phyloP scores from a whole-genome alignment of 2,329 filamentous ascomycete genomes.

The Setomelanomma holmii region DNA sequence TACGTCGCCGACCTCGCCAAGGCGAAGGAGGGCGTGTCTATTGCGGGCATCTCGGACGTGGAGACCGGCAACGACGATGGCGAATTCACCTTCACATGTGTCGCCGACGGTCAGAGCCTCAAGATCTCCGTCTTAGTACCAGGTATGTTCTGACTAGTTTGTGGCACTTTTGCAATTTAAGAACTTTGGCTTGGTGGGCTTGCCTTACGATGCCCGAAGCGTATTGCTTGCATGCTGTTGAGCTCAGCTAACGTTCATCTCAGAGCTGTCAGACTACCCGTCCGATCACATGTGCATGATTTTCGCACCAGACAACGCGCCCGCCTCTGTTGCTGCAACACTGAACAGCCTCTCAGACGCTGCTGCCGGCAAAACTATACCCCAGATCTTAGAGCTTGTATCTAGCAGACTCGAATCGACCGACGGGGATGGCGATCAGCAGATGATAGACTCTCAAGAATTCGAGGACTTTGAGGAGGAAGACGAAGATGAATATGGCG shows the following conservation, averaged over 20 bases:
- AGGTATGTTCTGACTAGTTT: conserved; percentile 19
- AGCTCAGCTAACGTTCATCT: conserved; percentile 3
- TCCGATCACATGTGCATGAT: conserved; percentile 64
- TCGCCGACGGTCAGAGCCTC: conserved; percentile 37
- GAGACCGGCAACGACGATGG: conserved; percentile 73
- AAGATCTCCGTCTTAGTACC: conserved; percentile 50
- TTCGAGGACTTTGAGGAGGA: conserved; percentile 41
- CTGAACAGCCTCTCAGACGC: conserved; percentile 56
- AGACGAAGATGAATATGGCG: conserved; percentile 39
- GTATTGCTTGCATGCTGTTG: conserved; percentile 7
- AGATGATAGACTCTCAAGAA: conserved; percentile 51
- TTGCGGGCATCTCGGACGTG: conserved; percentile 63
- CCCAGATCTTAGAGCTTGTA: conserved; percentile 58
- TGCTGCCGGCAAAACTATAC: conserved; percentile 54
- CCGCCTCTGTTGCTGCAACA: conserved; percentile 50
- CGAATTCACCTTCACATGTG: conserved; percentile 67
- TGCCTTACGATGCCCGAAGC: not conserved
- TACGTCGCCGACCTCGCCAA: conserved; percentile 67
- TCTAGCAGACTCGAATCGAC: conserved; percentile 45
- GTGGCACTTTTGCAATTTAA: too few relatives aligned
- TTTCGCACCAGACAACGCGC: conserved; percentile 59
- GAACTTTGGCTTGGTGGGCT: not conserved
- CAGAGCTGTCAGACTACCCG: conserved; percentile 68
- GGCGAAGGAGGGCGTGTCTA: conserved; percentile 45
- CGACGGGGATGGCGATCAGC: conserved; percentile 51